Percentiles rank a stretch among this genome's conserved stretches.
These are phyloP conservation scores for Phialophora verrucosa DNA, from an alignment of 2,329 filamentous ascomycete species.

Conservation along the genomic window DNA sequence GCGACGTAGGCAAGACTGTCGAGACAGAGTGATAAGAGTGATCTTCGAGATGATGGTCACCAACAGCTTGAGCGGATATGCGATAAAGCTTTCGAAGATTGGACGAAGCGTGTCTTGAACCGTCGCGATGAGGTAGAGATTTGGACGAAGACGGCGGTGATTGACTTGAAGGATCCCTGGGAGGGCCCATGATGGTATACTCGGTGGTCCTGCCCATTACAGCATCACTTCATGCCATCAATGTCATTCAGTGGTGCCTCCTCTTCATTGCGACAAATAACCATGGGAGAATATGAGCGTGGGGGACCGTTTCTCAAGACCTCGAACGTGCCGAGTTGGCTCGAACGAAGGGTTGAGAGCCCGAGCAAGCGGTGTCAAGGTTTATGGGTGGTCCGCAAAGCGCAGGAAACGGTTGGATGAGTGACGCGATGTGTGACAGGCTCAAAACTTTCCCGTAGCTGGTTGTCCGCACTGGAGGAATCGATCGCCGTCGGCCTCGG, in stretches of 20 bases:
- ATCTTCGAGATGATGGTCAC: conserved; percentile 13
- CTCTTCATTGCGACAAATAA: conserved; percentile 30
- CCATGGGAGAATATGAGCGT: not conserved
- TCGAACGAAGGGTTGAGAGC: not conserved
- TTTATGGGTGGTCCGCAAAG: conserved; percentile 14
- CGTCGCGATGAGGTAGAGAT: conserved; percentile 30
- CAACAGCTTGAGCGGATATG: conserved; percentile 29
- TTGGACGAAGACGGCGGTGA: conserved; percentile 23
- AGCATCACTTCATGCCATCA: conserved; percentile 10
- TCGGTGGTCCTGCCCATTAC: conserved; percentile 32
- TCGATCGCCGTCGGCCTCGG: conserved; percentile 2
- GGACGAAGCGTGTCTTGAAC: conserved; percentile 27
- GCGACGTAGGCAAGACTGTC: conserved; percentile 33
- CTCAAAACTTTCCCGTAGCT: conserved; percentile 14
- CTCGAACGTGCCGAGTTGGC: conserved; percentile 1
- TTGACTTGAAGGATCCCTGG: conserved; percentile 15
- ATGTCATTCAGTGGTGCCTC: conserved; percentile 13
- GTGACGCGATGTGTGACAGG: conserved; percentile 30
- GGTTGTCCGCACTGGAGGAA: conserved; percentile 11
- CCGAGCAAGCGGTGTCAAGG: not conserved
- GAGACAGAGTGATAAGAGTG: conserved; percentile 21
- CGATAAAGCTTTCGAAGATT: conserved; percentile 37
- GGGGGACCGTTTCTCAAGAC: not conserved
- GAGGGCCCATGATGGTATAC: conserved; percentile 36
- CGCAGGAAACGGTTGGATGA: conserved; percentile 17